A percentile compares a stretch with the other conserved stretches of the same genome.
These are phyloP conservation scores for Yarrowia alimentaria DNA, from an alignment of 805 yeast species.

Conservation along the genomic window DNA sequence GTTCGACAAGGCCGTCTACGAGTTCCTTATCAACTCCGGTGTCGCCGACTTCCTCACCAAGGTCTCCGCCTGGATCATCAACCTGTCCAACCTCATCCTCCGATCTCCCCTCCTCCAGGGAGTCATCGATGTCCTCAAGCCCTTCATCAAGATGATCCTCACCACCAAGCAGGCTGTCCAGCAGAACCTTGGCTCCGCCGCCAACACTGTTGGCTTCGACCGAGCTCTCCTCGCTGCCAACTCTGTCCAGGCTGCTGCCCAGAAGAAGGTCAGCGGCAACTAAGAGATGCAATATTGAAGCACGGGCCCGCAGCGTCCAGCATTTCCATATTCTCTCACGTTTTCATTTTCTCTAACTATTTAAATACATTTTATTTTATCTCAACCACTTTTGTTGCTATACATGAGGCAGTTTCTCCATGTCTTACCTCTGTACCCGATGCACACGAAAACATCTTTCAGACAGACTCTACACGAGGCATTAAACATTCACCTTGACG, in stretches of 20 bases:
- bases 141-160: constrained; percentile 2
- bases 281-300: too few relatives aligned
- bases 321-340: not conserved
- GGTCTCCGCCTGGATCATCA: constrained; percentile 10
- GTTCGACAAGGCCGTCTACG: constrained; percentile 25
- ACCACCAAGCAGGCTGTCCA: constrained; percentile 10
- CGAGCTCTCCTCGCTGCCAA: constrained; percentile 14
- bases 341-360: constrained; percentile 3
- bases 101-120: constrained; percentile 18
- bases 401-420: too few relatives aligned
- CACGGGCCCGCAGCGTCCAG: constrained; percentile 23
- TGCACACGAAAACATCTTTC: too few relatives aligned
- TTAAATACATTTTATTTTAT: not conserved
- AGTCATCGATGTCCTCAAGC: constrained; percentile 9
- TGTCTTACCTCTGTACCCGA: too few relatives aligned
- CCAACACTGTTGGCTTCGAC: constrained; percentile 20
- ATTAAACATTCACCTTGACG: too few relatives aligned
- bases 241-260: constrained; percentile 16
- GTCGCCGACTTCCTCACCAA: constrained; percentile 13
- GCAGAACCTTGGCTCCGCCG: constrained; percentile 2
- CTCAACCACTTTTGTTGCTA: not conserved
- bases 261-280: constrained; percentile 14
- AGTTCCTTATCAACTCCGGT: constrained; percentile 24
- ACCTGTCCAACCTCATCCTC: constrained; percentile 16
- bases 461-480: too few relatives aligned